A percentile compares a stretch with the other conserved stretches of the same genome.
Conservation (phyloP, 352 stramenopile species). For the Globisporangium cederbergense region DNA sequence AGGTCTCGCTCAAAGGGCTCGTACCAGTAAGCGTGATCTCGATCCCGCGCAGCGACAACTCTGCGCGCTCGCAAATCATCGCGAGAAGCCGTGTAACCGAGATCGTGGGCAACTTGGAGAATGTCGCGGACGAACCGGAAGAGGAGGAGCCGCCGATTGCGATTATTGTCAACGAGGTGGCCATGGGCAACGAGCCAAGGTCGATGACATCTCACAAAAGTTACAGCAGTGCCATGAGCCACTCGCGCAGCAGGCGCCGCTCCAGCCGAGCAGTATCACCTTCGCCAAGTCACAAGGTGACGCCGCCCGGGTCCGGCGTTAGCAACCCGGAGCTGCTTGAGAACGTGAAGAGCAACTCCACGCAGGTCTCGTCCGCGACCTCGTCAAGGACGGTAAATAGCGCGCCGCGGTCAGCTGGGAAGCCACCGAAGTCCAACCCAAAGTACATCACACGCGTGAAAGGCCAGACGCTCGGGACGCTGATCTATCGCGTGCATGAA, state of each 20-base stretch:
- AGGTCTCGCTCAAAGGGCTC: conserved; percentile 24
- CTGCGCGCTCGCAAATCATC: conserved; percentile 20
- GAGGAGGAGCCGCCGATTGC: conserved; percentile 17
- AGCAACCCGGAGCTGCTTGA: conserved; percentile 11
- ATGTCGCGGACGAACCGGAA: conserved; percentile 11
- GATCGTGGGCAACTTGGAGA: conserved; percentile 12
- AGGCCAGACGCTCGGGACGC: conserved; percentile 46
- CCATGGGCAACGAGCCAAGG: conserved; percentile 4
- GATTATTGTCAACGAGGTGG: conserved; percentile 9
- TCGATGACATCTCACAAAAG: neutral
- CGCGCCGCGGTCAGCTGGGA: conserved; percentile 9
- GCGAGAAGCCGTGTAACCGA: conserved; percentile 15
- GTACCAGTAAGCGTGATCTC: conserved; percentile 19
- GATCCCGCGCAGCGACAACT: conserved; percentile 16
- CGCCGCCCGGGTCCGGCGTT: conserved; percentile 5
- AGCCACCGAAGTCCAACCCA: conserved; percentile 15
- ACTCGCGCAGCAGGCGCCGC: conserved; percentile 10
- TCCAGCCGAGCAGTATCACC: conserved; percentile 7
- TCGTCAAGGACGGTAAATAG: conserved; percentile 1
- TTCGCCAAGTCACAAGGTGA: conserved; percentile 2
- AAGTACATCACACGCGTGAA: conserved; percentile 22
- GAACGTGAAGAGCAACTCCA: conserved; percentile 14
- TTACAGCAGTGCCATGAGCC: neutral
- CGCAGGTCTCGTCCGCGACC: conserved; percentile 8
- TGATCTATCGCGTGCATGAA: conserved; percentile 49